These are phyloP conservation scores for Cyberlindnera petersonii DNA, from an alignment of 805 yeast species.

Conservation along the genomic window DNA sequence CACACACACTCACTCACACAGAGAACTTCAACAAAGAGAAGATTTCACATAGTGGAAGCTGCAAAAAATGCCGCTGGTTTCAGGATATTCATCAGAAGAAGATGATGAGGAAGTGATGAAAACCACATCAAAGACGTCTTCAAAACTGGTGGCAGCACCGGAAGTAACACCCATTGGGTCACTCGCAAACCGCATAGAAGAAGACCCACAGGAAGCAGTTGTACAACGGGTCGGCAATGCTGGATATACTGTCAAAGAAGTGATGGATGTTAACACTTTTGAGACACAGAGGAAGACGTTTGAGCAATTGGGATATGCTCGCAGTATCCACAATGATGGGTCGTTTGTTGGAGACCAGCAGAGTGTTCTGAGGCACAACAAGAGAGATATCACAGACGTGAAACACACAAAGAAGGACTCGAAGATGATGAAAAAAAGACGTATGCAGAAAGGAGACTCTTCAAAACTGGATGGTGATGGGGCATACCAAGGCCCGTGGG, in stretches of 20 bases:
- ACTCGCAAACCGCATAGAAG: no score
- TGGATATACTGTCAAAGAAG: constrained; percentile 22
- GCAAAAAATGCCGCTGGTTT: constrained; percentile 11
- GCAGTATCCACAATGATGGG: constrained; percentile 6
- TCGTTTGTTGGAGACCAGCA: constrained; percentile 10
- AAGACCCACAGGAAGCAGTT: no score
- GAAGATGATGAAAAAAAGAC: constrained; percentile 32
- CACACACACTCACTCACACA: no score
- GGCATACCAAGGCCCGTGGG: constrained; percentile 64
- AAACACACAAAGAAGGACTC: constrained; percentile 30
- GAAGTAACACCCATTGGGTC: constrained; percentile 2
- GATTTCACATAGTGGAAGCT: background rate
- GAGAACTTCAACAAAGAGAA: background rate
- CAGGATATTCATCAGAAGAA: constrained; percentile 17
- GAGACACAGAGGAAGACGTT: constrained; percentile 36
- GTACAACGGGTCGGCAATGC: constrained; percentile 11
- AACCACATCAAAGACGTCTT: background rate
- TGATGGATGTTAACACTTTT: constrained; percentile 40
- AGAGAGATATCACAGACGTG: constrained; percentile 26
- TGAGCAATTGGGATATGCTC: constrained; percentile 29
- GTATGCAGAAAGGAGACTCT: constrained; percentile 33
- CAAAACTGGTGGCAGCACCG: constrained; percentile 14
- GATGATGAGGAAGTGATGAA: constrained; percentile 7
- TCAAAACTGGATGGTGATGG: constrained; percentile 38
- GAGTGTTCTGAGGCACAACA: constrained; percentile 21